phyloP scores from a whole-genome alignment of 129 eudicot species.

The Flaveria linearis region DNA sequence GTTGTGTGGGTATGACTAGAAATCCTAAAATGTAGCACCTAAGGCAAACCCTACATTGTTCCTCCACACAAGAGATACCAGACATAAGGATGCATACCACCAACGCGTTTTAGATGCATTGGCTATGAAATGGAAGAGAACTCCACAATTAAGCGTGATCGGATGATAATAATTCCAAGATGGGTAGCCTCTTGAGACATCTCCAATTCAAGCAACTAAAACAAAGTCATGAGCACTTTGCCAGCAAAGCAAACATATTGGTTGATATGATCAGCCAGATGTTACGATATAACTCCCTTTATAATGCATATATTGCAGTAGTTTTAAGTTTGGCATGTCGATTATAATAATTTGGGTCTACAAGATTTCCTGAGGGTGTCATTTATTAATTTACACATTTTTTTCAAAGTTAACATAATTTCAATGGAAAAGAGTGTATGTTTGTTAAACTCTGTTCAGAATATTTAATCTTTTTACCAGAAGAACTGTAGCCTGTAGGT shows the following conservation, averaged over 20 bases:
- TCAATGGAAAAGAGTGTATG: not conserved
- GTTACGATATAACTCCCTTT: no score
- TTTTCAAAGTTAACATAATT: not conserved
- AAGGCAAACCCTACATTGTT: no score
- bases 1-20: not conserved
- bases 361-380: slow-evolving; percentile 1
- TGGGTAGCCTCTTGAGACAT: not conserved
- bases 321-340: no score
- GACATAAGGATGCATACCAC: not conserved
- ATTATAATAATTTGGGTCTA: not conserved
- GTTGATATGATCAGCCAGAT: not conserved
- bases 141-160: not conserved
- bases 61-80: not conserved
- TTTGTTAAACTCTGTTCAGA: not conserved
- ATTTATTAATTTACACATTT: not conserved
- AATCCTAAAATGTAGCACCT: not conserved
- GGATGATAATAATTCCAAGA: not conserved
- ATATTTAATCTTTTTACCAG: not conserved
- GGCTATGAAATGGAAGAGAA: not conserved
- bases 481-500: not conserved
- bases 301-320: no score
- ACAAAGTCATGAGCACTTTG: not conserved
- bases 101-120: not conserved
- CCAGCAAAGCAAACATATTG: not conserved
- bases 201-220: not conserved